These are phyloP conservation scores for Malassezia furfur DNA, from an alignment of 1,284 basidiomycete species.

Conservation along the genomic window DNA sequence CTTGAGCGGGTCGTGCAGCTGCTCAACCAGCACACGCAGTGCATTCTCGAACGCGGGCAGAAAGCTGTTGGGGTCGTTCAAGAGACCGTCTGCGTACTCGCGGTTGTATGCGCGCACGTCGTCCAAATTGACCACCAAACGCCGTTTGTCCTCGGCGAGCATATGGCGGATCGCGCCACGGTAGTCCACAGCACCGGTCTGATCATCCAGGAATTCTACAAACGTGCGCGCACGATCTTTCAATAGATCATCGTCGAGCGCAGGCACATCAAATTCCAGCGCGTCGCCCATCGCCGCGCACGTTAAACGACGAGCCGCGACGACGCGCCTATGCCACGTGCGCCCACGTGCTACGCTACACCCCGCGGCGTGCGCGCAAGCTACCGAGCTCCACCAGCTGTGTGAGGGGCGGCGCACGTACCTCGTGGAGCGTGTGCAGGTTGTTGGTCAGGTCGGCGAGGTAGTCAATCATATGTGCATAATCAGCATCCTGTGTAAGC, in stretches of 20 bases:
- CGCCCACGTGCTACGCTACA: conserved; percentile 16
- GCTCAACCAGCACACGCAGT: conserved; percentile 64
- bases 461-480: conserved; percentile 79
- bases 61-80: conserved; percentile 78
- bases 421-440: conserved; percentile 73
- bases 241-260: conserved; percentile 40
- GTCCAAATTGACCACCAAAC: conserved; percentile 91
- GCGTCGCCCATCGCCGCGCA: conserved; percentile 42
- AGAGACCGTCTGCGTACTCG: conserved; percentile 54
- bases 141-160: conserved; percentile 71
- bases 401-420: conserved; percentile 42
- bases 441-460: conserved; percentile 76
- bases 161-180: conserved; percentile 73
- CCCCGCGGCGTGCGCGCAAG: background rate
- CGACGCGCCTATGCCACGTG: conserved; percentile 4
- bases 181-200: conserved; percentile 60
- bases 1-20: conserved; percentile 67
- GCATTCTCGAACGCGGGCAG: conserved; percentile 88
- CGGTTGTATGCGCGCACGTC: conserved; percentile 89
- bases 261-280: conserved; percentile 27
- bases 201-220: conserved; percentile 75
- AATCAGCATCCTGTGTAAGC: conserved; percentile 38
- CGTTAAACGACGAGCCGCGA: background rate
- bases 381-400: conserved; percentile 9
- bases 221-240: conserved; percentile 57